phyloP scores from a whole-genome alignment of 2,329 filamentous ascomycete genomes.

The Fusarium miscanthi region DNA sequence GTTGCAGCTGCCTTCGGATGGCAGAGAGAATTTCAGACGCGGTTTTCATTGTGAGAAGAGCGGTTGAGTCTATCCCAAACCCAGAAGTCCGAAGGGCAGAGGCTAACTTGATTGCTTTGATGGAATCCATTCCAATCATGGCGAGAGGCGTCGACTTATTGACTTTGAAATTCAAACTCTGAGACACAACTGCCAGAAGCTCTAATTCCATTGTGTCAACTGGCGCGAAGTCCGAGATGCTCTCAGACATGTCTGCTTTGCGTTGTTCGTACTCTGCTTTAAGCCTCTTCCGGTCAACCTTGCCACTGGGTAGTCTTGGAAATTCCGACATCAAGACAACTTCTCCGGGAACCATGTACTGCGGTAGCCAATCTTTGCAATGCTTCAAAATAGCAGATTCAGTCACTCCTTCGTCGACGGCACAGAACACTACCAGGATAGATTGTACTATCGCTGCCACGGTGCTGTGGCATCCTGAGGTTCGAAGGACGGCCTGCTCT shows the following conservation, averaged over 20 bases:
- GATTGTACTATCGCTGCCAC: slow-evolving; percentile 75
- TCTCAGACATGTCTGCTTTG: slow-evolving; percentile 21
- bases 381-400: slow-evolving; percentile 62
- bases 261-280: slow-evolving; percentile 58
- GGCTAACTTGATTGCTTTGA: slow-evolving; percentile 62
- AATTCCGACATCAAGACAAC: slow-evolving; percentile 72
- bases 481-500: slow-evolving; percentile 74
- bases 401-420: slow-evolving; percentile 56
- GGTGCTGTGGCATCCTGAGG: slow-evolving; percentile 71
- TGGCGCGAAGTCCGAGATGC: slow-evolving; percentile 20
- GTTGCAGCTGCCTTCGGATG: slow-evolving; percentile 6
- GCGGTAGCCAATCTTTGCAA: slow-evolving; percentile 81
- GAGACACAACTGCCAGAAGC: slow-evolving; percentile 55
- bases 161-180: slow-evolving; percentile 54
- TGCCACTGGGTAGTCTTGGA: slow-evolving; percentile 84
- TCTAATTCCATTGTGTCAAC: slow-evolving; percentile 38
- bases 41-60: slow-evolving; percentile 69
- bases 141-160: slow-evolving; percentile 57
- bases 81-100: slow-evolving; percentile 70
- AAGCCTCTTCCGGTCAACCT: slow-evolving; percentile 77
- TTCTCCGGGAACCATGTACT: slow-evolving; percentile 85
- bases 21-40: slow-evolving; percentile 48
- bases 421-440: slow-evolving; percentile 80
- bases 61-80: slow-evolving; percentile 65
- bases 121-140: slow-evolving; percentile 73